Percentiles rank a stretch among this genome's conserved stretches.
phyloP scores from a whole-genome alignment of 495 filamentous ascomycete genomes.

The Tuber magnatum region DNA sequence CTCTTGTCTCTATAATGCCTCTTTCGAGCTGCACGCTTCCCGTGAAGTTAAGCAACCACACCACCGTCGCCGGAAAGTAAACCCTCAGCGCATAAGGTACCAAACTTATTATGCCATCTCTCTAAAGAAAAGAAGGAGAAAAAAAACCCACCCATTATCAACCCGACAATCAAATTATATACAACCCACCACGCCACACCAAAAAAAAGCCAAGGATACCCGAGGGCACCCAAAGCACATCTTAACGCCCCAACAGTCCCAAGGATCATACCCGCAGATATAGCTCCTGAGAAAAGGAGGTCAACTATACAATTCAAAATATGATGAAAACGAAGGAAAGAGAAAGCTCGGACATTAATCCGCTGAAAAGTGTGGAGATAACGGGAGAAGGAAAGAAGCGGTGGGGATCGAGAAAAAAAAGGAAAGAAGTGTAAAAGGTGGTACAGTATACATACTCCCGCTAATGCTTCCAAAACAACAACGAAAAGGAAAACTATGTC shows the following conservation, averaged over 20 bases:
- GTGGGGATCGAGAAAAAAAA: neutral
- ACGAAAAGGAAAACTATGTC: conserved; percentile 4
- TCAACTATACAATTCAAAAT: conserved; percentile 7
- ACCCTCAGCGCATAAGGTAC: neutral
- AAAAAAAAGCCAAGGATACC: neutral
- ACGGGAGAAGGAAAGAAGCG: neutral
- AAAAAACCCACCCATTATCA: neutral
- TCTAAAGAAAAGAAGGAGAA: too few relatives aligned
- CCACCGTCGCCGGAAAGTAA: neutral
- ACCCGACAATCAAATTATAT: neutral
- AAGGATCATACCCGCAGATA: neutral
- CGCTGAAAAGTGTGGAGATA: conserved; percentile 7
- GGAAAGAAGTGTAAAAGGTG: conserved; percentile 33
- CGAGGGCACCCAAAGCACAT: neutral
- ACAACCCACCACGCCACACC: neutral
- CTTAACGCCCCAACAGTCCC: neutral
- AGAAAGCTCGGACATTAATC: conserved; percentile 1
- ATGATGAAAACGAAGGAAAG: conserved; percentile 9
- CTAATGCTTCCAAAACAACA: conserved; percentile 21
- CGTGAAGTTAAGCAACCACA: neutral
- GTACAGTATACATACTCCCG: conserved; percentile 34
- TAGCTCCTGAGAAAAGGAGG: neutral
- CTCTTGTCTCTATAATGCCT: neutral
- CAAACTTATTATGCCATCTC: neutral
- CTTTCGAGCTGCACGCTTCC: neutral